Base-by-base conservation (phyloP, 2,329 filamentous ascomycete species). In the Pseudogymnoascus sp. region DNA sequence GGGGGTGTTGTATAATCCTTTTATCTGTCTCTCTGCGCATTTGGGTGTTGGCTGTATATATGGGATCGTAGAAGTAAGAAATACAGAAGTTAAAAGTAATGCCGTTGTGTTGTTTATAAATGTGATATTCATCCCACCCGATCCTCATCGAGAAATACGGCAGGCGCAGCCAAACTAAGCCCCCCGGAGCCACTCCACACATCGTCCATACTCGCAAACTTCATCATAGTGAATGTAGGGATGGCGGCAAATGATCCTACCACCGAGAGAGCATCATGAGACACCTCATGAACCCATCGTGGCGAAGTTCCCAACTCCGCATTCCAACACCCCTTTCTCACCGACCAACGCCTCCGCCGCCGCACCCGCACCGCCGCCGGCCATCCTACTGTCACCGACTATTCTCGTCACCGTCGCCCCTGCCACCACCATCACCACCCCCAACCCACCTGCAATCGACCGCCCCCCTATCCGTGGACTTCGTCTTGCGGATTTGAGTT, bases 1-100 rank as follows among this genome's bases (percentile, higher is more conserved):
- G 64, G 68, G 62, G 65, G 67, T 71, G 70, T 71, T 70, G 66
- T 69, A 65, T 68, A 63, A 67, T 63, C 61, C 62, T 65, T 34
- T 34, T 61, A 50, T 65, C 59, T 53, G 66, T 69, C 68, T 64
- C 66, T 65, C 66, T 59, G 63, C 68, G 65, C 65, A 67, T 68
- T 31, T 16, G 46, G 68, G 70, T 72, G 70, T 71, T 70, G 71
- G 67, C 59, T 73, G 70, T 74, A 74, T 71, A 74, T 74, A 74
- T 71, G 70, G 71, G 70, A 18, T 34, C 42, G 34, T 28, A 59
- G 56, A 34, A 66, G 63, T 63, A 53, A 62, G 60, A 62, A 62
- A 50, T 50, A 62, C 42, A 62, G 60, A 44, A 50, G 40, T 62
- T 62, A 31, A 62, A 61, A 62, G 28, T 62, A 62, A 62, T 31